A percentile compares a stretch with the other conserved stretches of the same genome.
phyloP scores from a whole-genome alignment of 768 basidiomycete species.

The Podaxis sp. region DNA sequence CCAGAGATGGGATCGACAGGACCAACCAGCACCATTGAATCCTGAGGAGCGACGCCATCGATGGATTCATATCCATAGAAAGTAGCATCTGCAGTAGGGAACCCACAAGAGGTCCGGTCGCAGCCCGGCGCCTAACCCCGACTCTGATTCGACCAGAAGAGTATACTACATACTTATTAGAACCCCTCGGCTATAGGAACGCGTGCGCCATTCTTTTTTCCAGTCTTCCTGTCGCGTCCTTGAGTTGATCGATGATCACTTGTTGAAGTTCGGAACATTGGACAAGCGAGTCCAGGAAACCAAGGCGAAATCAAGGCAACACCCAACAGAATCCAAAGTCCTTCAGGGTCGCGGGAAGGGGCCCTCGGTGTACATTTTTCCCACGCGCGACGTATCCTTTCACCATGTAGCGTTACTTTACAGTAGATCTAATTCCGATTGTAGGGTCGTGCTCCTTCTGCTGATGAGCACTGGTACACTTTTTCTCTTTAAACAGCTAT shows the following conservation, averaged over 20 bases:
- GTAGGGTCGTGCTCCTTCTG: not conserved
- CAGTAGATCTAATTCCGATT: no score
- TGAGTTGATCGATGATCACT: no score
- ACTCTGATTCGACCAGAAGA: not conserved
- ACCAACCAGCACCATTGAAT: not conserved
- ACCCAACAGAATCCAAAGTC: no score
- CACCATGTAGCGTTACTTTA: not conserved
- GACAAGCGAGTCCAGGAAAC: not conserved
- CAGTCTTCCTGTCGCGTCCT: no score
- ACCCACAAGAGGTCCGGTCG: not conserved
- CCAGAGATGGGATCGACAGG: not conserved
- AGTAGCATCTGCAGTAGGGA: not conserved
- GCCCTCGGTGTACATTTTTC: not conserved
- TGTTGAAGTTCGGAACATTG: no score
- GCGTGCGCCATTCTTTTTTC: no score
- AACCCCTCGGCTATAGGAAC: not conserved
- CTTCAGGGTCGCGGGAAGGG: no score
- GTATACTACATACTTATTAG: not conserved
- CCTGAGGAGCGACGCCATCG: not conserved
- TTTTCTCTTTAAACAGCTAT: not conserved
- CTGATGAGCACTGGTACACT: not conserved
- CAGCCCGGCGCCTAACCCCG: not conserved
- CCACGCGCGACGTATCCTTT: conserved; percentile 4
- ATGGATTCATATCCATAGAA: not conserved
- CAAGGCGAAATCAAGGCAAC: not conserved